Conservation (phyloP, 2,329 filamentous ascomycete genomes). For the Teratosphaeria epicoccoides region DNA sequence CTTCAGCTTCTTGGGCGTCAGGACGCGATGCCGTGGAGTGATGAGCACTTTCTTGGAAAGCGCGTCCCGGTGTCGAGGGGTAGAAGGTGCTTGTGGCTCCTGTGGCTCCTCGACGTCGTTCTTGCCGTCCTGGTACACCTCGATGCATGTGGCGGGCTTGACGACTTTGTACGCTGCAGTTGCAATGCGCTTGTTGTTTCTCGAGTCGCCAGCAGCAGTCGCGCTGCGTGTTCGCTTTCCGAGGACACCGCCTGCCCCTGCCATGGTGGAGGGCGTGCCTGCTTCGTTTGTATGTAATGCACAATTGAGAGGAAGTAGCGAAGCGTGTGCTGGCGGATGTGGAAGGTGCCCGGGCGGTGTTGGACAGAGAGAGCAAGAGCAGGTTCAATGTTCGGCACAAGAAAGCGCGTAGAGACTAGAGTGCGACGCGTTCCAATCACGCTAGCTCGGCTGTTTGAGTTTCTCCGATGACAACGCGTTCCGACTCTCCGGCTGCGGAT, state of each 20-base stretch:
- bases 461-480: not conserved
- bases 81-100: constrained; percentile 46
- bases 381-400: not conserved
- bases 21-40: constrained; percentile 76
- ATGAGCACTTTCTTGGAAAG: constrained; percentile 57
- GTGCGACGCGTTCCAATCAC: not conserved
- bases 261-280: not conserved
- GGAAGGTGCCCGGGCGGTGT: not conserved
- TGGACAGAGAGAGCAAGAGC: not conserved
- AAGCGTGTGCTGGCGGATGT: not conserved
- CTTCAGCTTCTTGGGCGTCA: constrained; percentile 65
- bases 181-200: not conserved
- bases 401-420: not conserved
- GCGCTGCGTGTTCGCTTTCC: not conserved
- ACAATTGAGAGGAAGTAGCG: not conserved
- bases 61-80: constrained; percentile 69
- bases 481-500: too few relatives aligned
- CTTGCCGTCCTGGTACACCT: constrained; percentile 31
- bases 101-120: constrained; percentile 17
- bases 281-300: not conserved
- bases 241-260: not conserved
- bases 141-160: constrained; percentile 28
- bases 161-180: constrained; percentile 21
- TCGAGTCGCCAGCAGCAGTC: not conserved
- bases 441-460: not conserved